Conservation (phyloP, 1,139 yeast species). For the Geotrichum fermentans region DNA sequence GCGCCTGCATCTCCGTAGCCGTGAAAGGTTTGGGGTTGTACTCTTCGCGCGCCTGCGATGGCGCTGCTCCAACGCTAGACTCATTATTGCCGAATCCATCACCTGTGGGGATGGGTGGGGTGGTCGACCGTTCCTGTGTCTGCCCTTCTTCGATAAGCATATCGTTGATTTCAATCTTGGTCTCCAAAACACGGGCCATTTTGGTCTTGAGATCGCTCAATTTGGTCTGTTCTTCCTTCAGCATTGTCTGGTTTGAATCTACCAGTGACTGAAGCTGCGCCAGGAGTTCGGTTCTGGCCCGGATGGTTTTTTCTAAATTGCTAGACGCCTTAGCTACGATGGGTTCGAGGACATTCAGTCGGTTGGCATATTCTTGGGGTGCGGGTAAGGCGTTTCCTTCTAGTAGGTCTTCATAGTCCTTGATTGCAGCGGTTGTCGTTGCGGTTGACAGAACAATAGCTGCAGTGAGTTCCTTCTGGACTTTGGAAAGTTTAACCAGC, state of each 20-base stretch:
- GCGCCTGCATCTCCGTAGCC: constrained; percentile 36
- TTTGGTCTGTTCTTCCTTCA: constrained; percentile 46
- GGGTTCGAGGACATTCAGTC: constrained; percentile 33
- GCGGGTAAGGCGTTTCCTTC: constrained; percentile 49
- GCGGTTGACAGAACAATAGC: constrained; percentile 20
- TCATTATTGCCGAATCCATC: too few species aligned
- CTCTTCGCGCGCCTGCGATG: constrained; percentile 12
- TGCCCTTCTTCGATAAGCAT: constrained; percentile 40
- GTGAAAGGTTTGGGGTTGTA: constrained; percentile 23
- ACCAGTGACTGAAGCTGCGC: constrained; percentile 44
- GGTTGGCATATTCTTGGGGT: constrained; percentile 47
- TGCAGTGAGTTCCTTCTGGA: constrained; percentile 39
- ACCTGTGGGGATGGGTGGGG: too few species aligned
- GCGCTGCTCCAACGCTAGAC: too few species aligned
- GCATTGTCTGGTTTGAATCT: constrained; percentile 42
- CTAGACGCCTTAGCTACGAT: constrained; percentile 19
- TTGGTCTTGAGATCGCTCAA: constrained; percentile 44
- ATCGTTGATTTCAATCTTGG: constrained; percentile 46
- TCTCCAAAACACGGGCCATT: constrained; percentile 38
- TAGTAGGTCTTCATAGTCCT: constrained; percentile 27
- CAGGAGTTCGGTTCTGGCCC: constrained; percentile 42
- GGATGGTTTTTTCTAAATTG: constrained; percentile 40
- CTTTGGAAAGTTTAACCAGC: constrained; percentile 44
- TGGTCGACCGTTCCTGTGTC: constrained; percentile 16
- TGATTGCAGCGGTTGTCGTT: constrained; percentile 20